Conservation (phyloP, 2,329 filamentous ascomycete species). For the Claviceps pusilla region DNA sequence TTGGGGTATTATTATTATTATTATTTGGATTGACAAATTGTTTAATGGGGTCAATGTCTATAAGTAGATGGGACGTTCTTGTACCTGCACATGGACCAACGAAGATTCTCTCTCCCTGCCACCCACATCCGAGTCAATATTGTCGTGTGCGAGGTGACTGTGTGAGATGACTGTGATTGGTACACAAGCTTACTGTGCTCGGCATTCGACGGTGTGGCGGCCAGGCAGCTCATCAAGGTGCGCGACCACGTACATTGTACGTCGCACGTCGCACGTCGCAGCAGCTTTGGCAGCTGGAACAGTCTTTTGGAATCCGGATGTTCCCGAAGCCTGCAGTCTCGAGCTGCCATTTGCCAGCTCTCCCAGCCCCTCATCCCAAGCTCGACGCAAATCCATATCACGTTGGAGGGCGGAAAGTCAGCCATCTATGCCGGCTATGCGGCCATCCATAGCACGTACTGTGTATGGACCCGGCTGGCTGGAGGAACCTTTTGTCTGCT, state of each 20-base stretch:
- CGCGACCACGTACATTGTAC: not conserved
- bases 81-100: conserved; percentile 27
- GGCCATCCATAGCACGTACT: no score
- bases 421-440: no score
- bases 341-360: no score
- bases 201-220: not conserved
- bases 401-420: no score
- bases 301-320: no score
- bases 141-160: not conserved
- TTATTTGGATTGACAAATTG: conserved; percentile 15
- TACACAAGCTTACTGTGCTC: not conserved
- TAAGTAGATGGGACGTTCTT: conserved; percentile 23
- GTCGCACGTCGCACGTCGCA: no score
- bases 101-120: conserved; percentile 15
- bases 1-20: not conserved
- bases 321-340: no score
- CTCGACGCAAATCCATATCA: no score
- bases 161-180: not conserved
- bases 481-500: no score
- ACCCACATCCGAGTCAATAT: not conserved
- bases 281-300: no score
- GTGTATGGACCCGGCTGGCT: no score
- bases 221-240: not conserved
- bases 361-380: no score
- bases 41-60: conserved; percentile 21